These are phyloP conservation scores for Yamadazyma scolyti DNA, from an alignment of 805 yeast genomes.

Conservation along the genomic window DNA sequence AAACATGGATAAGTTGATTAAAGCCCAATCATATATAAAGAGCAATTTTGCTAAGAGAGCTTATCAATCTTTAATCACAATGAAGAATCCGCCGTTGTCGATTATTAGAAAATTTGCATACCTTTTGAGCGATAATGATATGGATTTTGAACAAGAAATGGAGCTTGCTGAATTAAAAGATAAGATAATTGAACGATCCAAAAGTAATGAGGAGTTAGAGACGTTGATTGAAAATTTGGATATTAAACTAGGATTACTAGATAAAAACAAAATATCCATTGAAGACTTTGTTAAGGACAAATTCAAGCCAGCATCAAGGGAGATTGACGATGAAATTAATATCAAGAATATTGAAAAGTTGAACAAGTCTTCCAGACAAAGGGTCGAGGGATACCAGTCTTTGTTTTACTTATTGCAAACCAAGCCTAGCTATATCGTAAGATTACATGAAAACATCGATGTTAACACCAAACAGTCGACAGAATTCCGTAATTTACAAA, in stretches of 20 bases:
- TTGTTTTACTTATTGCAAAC: constrained; percentile 82
- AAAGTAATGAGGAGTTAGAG: constrained; percentile 67
- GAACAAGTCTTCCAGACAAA: constrained; percentile 41
- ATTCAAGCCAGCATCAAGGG: constrained; percentile 17
- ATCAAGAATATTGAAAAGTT: constrained; percentile 25
- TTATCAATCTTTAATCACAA: constrained; percentile 65
- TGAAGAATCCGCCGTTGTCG: constrained; percentile 71
- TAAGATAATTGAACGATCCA: constrained; percentile 64
- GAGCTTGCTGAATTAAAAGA: constrained; percentile 65
- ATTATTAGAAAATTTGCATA: constrained; percentile 76
- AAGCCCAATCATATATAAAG: constrained; percentile 71
- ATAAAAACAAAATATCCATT: constrained; percentile 72
- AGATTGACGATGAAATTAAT: constrained; percentile 13
- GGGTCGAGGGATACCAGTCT: constrained; percentile 70
- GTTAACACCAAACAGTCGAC: constrained; percentile 21
- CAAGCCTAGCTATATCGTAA: constrained; percentile 67
- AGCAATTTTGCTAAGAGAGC: constrained; percentile 67
- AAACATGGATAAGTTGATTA: constrained; percentile 58
- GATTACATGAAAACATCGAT: constrained; percentile 41
- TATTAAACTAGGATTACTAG: constrained; percentile 71
- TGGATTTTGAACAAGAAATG: constrained; percentile 73
- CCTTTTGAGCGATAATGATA: constrained; percentile 66
- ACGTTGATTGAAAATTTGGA: constrained; percentile 72
- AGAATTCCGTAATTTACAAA: constrained; percentile 19
- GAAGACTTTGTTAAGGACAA: constrained; percentile 60